Evolutionary conservation across 2,329 filamentous ascomycete species (phyloP).

Genomic region (Monosporascus ibericus): DNA sequence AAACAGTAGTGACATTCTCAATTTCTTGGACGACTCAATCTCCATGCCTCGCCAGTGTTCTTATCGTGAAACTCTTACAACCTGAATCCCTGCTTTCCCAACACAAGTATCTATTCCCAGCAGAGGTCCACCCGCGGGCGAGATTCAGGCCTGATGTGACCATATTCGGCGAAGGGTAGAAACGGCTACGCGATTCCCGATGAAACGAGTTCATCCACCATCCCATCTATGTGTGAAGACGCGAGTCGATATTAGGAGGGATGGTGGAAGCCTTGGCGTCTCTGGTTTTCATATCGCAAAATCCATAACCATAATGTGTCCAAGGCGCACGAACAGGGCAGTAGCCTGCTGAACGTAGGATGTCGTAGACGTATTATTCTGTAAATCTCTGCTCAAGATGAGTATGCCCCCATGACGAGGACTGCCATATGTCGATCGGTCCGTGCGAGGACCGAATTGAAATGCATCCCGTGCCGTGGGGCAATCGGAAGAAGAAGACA

Average conservation of each 20-base stretch:
- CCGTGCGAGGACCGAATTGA: constrained; percentile 27
- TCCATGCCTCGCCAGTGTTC: constrained; percentile 10
- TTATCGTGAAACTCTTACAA: constrained; percentile 15
- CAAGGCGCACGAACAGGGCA: constrained; percentile 47
- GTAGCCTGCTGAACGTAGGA: constrained; percentile 48
- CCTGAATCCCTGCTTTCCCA: constrained; percentile 23
- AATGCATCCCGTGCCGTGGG: constrained; percentile 18
- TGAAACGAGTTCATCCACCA: constrained; percentile 13
- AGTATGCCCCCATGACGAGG: constrained; percentile 37
- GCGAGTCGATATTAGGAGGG: constrained; percentile 11
- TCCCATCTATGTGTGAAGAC: constrained; percentile 13
- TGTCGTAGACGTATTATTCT: constrained; percentile 49
- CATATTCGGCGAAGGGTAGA: constrained; percentile 20
- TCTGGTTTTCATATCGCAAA: constrained; percentile 43
- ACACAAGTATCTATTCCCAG: constrained; percentile 24
- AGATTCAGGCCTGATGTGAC: constrained; percentile 22
- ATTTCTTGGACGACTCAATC: constrained; percentile 10
- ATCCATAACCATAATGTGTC: constrained; percentile 57
- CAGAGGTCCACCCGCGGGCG: constrained; percentile 21
- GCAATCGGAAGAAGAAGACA: constrained; percentile 14
- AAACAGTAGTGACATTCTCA: constrained; percentile 15
- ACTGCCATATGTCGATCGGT: constrained; percentile 38
- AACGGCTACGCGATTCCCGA: constrained; percentile 11
- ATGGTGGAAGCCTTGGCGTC: constrained; percentile 13
- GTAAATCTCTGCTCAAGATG: constrained; percentile 47